Base-by-base conservation (phyloP, 306 rosid species). In the Vigna angularis region DNA sequence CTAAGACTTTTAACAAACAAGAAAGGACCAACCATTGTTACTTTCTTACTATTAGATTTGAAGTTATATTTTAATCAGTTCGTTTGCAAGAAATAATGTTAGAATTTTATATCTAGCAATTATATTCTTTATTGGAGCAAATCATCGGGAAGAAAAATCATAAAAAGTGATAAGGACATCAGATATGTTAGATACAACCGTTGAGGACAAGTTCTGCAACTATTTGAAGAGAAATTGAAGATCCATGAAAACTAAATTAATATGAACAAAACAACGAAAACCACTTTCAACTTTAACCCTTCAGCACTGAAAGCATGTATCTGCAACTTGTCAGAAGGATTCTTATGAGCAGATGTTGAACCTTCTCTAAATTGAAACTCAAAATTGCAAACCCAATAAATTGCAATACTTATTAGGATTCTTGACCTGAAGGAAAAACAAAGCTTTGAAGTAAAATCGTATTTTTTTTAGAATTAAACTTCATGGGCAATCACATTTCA, bases 221-320 rank as follows among this genome's bases (percentile, higher is more conserved):
- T 32, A 14, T 12, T 20, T 20, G 55, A 18, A 20, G 42, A 53
- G 24, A 55, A 56, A 22, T 10, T 6, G 36, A 49, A 11, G 63
- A 56, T 51, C 28, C 30, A 56, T 42, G 30, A 55, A 77, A 77
- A 53, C 20, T 8, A 26, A 26, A 53, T 62, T 3, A 45, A 66
- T 1, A 38, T 65, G 42, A 34, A 76, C 52, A 65, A 63, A 58
- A 22, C 67, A 59, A 22, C 52, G n/a, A 36, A 63, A 48, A 75
- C 2, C n/a, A 47, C 17, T 44, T 44, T 7, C 4, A 26, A 0
- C 14, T 58, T 58, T 12, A 72, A 36, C 49, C 13, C 20, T 9
- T 53, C 14, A 71, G 5, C 32, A 22, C 68, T 16, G 12, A 59
- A 59, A 58, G 47, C 70, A 6, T n/a, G 59, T 15, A 14, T 66